A percentile compares a stretch with the other conserved stretches of the same genome.
phyloP scores from a whole-genome alignment of 1,284 basidiomycete species.

The Porodaedalea pini region DNA sequence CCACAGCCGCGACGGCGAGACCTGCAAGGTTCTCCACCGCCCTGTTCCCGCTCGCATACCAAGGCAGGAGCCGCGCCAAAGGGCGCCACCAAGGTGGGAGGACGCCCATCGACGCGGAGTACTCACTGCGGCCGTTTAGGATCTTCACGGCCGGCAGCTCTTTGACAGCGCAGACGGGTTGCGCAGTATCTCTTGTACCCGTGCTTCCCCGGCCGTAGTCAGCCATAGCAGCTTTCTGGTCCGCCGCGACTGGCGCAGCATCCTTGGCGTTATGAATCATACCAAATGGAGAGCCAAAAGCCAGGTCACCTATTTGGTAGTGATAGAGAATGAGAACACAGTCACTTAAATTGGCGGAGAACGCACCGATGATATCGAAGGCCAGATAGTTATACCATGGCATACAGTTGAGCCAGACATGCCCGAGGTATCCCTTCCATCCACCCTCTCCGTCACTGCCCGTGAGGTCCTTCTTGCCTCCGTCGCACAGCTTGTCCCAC shows the following conservation, averaged over 20 bases:
- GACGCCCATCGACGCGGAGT: constrained; percentile 59
- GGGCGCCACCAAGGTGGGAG: constrained; percentile 74
- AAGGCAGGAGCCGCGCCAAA: constrained; percentile 58
- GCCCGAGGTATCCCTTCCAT: constrained; percentile 57
- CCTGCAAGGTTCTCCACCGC: constrained; percentile 44
- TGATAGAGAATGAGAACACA: too few species aligned
- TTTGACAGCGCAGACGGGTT: constrained; percentile 64
- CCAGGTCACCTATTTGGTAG: constrained; percentile 65
- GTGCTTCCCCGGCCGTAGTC: constrained; percentile 53
- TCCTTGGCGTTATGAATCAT: constrained; percentile 81
- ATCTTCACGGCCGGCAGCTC: constrained; percentile 76
- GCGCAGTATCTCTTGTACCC: constrained; percentile 74
- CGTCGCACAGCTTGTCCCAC: constrained; percentile 72
- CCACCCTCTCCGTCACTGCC: constrained; percentile 64
- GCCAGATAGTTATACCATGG: constrained; percentile 81
- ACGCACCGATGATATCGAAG: constrained; percentile 81
- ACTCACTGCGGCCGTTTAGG: constrained; percentile 88
- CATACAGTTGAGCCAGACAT: constrained; percentile 71
- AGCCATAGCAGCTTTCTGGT: constrained; percentile 49
- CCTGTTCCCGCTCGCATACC: constrained; percentile 66
- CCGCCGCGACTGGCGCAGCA: constrained; percentile 58
- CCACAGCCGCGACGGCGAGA: constrained; percentile 68
- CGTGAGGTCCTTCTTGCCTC: constrained; percentile 49
- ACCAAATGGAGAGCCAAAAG: constrained; percentile 85
- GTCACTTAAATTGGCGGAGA: too few species aligned